Base-by-base conservation (phyloP, 345 rosid genomes). In the Zanthoxylum bungeanum region DNA sequence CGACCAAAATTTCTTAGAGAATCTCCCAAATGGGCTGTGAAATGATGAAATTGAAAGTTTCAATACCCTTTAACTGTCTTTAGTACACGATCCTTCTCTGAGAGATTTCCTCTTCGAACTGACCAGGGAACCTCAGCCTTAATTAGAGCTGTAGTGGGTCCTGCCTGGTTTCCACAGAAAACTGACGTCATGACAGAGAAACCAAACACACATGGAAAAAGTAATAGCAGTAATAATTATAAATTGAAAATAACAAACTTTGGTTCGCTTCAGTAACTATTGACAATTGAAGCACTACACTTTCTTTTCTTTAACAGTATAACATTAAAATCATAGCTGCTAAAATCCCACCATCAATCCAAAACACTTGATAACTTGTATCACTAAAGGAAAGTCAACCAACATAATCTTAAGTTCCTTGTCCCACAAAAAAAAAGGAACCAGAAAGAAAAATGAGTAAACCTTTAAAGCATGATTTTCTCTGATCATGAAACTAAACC, bases 121-220 rank as follows among this genome's bases (percentile, higher is more conserved):
- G 91, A 84, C 93, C 96, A 90, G 33, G 96, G 93, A 14, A 83
- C 88, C 67, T 88, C 90, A 34, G 96, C 96, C 66, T 85, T 91
- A 62, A 88, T 74, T 24, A 91, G 78, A 44, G 69, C 80, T 55
- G 85, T 79, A 82, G 86, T 74, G 71, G 90, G 85, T 49, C 89
- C 96, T 10, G 76, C 84, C 93, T 91, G 88, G 49, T 73, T 74
- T n/a, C 24, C 57, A 57, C 52, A 40, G 36, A 24, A 71, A 65
- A 47, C 47, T 55, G n/a, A 50, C 19, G 34, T 24, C 11, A 27
- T 30, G 27, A 7, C 57, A 60, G 4, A 49, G 22, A 49, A 9
- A 19, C 66, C 39, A 76, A 40, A 57, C 37, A 69, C 7, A 64
- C 51, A 72, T 14, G 70, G 3, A 10, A 28, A 64, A 24, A 50